Base-by-base conservation (phyloP, 257 asterid species). In the Solanum rostratum region DNA sequence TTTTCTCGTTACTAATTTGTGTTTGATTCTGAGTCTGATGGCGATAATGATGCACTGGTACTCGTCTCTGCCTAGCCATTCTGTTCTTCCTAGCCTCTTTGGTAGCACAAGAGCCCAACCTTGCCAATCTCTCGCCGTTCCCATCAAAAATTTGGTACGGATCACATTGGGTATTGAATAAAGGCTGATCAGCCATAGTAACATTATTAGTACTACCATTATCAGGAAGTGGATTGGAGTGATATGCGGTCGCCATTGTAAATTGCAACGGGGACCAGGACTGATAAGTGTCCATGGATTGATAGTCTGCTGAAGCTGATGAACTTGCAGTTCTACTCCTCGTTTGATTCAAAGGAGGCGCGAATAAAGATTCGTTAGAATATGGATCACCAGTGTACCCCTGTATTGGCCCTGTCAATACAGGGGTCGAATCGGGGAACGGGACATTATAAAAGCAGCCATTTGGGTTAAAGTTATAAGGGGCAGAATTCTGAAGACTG, bases 51-150 rank as follows among this genome's bases (percentile, higher is more conserved):
- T 90, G 92, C 5, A 89, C 20, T 19, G 90, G 84, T 2, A 91
- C 79, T 70, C 91, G 71, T 81, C 96, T 85, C 50, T 97, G 98
- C 7, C 98, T 91, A 5, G 97, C 98, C 99, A 97, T 97, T 86
- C 99, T 88, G 63, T 92, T 97, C 95, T 95, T 95, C 87, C 99
- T 83, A 0, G 99, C 98, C 87, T 95, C 99, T 82, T 91, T 97
- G 10, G 98, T 93, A 0, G 96, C 98, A 3, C 96, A 90, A 57
- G 94, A 76, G 12, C 98, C 96, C 80, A 89, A 79, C 57, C 93
- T 89, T 84, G 90, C 85, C 79, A 87, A 29, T 66, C 89, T 86
- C 45, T 92, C 94, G 27, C 95, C 94, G 53, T 87, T 88, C 13
- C 89, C 90, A 55, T 88, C 94, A 20, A 46, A 87, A 50, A 89